These are phyloP conservation scores for Candida coquimbonensis DNA, from an alignment of 805 yeast species.

Conservation along the genomic window DNA sequence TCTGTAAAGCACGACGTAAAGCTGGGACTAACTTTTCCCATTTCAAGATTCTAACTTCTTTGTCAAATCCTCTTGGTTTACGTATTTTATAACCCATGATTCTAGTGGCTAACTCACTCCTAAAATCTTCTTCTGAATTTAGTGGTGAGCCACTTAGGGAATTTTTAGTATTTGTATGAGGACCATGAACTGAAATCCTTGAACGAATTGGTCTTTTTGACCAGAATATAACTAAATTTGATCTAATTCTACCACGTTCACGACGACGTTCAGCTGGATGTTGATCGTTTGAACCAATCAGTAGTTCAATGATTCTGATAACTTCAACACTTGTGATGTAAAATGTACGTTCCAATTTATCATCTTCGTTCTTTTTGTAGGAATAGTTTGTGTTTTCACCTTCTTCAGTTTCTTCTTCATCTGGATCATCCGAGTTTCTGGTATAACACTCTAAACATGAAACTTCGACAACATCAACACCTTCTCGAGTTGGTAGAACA, in stretches of 20 bases:
- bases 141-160: slow-evolving; percentile 6
- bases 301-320: slow-evolving; percentile 53
- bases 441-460: slow-evolving; percentile 46
- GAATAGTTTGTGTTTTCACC: slow-evolving; percentile 16
- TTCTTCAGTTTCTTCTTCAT: slow-evolving; percentile 20
- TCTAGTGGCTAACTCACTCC: slow-evolving; percentile 53
- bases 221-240: slow-evolving; percentile 65
- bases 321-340: slow-evolving; percentile 66
- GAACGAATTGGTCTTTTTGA: slow-evolving; percentile 51
- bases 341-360: slow-evolving; percentile 11
- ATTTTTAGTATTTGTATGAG: slow-evolving; percentile 6
- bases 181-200: slow-evolving; percentile 6
- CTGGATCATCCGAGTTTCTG: slow-evolving; percentile 25
- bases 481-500: slow-evolving; percentile 27
- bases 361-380: not conserved
- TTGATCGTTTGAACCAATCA: slow-evolving; percentile 43
- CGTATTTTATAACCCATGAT: slow-evolving; percentile 57
- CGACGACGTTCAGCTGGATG: slow-evolving; percentile 48
- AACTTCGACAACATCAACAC: slow-evolving; percentile 49
- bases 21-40: slow-evolving; percentile 59
- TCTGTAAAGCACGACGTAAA: slow-evolving; percentile 54
- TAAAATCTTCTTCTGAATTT: slow-evolving; percentile 26
- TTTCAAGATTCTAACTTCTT: slow-evolving; percentile 54
- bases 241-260: slow-evolving; percentile 60
- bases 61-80: slow-evolving; percentile 64